Evolutionary conservation across 2,329 filamentous ascomycete species (phyloP).

Genomic region (Ascomycota sp.): DNA sequence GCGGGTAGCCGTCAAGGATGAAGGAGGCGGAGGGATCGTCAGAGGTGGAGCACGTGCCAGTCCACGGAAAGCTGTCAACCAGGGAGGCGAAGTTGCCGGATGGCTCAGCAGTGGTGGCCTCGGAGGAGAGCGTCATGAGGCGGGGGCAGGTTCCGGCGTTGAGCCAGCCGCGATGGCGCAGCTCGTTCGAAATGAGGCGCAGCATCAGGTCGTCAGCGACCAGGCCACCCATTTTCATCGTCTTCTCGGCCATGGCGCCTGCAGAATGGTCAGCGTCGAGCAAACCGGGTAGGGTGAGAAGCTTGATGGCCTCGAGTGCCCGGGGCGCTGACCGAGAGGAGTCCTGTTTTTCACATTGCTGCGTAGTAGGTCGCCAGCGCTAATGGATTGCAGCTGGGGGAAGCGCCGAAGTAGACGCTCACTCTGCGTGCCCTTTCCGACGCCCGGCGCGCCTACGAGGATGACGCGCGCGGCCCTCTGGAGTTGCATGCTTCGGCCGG

Average conservation of each 20-base stretch:
- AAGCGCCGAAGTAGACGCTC: slow-evolving; percentile 73
- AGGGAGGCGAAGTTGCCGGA: slow-evolving; percentile 5
- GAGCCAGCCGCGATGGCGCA: slow-evolving; percentile 73
- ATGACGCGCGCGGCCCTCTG: slow-evolving; percentile 77
- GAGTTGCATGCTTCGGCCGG: slow-evolving; percentile 34
- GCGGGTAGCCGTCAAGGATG: slow-evolving; percentile 88
- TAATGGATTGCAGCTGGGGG: slow-evolving; percentile 76
- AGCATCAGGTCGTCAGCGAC: slow-evolving; percentile 85
- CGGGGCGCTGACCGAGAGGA: slow-evolving; percentile 44
- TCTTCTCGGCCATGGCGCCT: slow-evolving; percentile 80
- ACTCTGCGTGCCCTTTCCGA: slow-evolving; percentile 91
- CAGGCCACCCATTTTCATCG: slow-evolving; percentile 75
- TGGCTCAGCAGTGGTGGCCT: slow-evolving; percentile 13
- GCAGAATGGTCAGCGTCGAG: slow-evolving; percentile 1
- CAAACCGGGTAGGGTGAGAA: background rate
- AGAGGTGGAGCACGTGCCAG: slow-evolving; percentile 16
- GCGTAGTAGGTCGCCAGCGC: slow-evolving; percentile 79
- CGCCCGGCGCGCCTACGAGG: slow-evolving; percentile 85
- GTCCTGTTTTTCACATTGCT: slow-evolving; percentile 83
- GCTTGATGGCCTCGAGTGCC: too few species aligned
- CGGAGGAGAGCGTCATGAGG: slow-evolving; percentile 30
- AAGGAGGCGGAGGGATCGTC: slow-evolving; percentile 69
- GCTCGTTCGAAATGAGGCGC: slow-evolving; percentile 76
- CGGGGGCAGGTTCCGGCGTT: slow-evolving; percentile 23
- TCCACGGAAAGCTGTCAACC: slow-evolving; percentile 15